Percentiles rank a stretch among this genome's conserved stretches.
These are phyloP conservation scores for Candida freyschussii DNA, from an alignment of 1,139 yeast species.

Conservation along the genomic window DNA sequence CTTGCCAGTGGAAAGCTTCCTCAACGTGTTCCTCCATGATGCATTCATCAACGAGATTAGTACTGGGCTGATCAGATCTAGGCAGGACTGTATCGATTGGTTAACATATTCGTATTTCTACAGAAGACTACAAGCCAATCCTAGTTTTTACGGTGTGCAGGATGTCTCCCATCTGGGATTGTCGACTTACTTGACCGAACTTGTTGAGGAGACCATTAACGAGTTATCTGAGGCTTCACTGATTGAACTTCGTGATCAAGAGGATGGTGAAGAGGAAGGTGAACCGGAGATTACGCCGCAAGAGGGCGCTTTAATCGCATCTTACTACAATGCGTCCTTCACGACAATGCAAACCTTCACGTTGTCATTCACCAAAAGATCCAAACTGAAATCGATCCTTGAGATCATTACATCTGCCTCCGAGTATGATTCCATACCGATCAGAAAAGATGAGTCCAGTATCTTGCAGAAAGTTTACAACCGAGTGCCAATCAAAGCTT, in stretches of 20 bases:
- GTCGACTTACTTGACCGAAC: slow-evolving; percentile 76
- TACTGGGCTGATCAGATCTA: slow-evolving; percentile 54
- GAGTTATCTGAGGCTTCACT: slow-evolving; percentile 60
- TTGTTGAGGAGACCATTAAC: slow-evolving; percentile 67
- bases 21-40: slow-evolving; percentile 58
- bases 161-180: slow-evolving; percentile 63
- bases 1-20: slow-evolving; percentile 77
- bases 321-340: slow-evolving; percentile 64
- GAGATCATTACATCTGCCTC: slow-evolving; percentile 62
- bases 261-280: slow-evolving; percentile 32
- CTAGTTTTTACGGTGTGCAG: slow-evolving; percentile 78
- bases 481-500: slow-evolving; percentile 56
- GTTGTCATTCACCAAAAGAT: slow-evolving; percentile 45
- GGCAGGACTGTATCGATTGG: slow-evolving; percentile 92
- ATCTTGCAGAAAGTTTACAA: slow-evolving; percentile 47
- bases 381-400: slow-evolving; percentile 58
- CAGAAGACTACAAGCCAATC: slow-evolving; percentile 73
- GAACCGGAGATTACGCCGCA: slow-evolving; percentile 50
- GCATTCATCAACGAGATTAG: slow-evolving; percentile 68
- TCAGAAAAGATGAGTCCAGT: slow-evolving; percentile 55
- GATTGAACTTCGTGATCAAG: slow-evolving; percentile 45
- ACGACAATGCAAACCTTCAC: slow-evolving; percentile 57
- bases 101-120: slow-evolving; percentile 80
- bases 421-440: slow-evolving; percentile 63
- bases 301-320: slow-evolving; percentile 70